Base-by-base conservation (phyloP, 2,329 filamentous ascomycete genomes). In the Bipolaris sorokiniana region DNA sequence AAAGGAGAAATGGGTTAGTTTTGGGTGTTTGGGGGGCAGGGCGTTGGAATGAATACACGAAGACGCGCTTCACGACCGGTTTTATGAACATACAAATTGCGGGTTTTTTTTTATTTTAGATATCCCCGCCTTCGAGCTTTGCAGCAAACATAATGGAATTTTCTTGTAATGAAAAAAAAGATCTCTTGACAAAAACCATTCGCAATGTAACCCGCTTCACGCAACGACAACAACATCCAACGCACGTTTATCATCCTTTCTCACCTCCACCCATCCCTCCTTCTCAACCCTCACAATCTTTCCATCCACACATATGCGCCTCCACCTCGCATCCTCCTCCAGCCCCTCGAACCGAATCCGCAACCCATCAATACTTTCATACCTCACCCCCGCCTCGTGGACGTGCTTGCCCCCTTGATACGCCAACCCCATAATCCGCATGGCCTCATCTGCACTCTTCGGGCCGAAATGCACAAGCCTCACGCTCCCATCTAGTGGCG, bases 301-400 rank as follows among this genome's bases (percentile, higher is more conserved):
- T 3, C 94, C 94, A 75, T 98, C 94, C n/a, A 98, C 82, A 73
- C 94, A 98, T 13, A 96, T 84, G 69, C 93, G 86, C 59, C 94
- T 83, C 92, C 92, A 97, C 50, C 87, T 81, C 1, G 80, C 80
- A n/a, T 91, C 86, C 15, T 84, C 80, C 68, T 95, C 90, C 7
- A 52, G 44, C 0, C 66, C 70, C 1, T 79, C 61, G 34, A 91
- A 87, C 15, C 84, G 82, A 45, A 97, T 86, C 56, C 78, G 81
- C 16, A 97, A 64, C 49, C 84, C 84, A 2, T 89, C 84, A 6
- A 95, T 82, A 51, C 86, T 83, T 16, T 90, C 85, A 72, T 97
- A 97, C 0, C 82, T 82, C 0, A 97, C 88, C 15, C 73, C 56
- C 5, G 51, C 46, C 16, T 81, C 75, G 42, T 86, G 80, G 0